Evolutionary conservation across 2,329 filamentous ascomycete species (phyloP), one percentile per base, ranked within the genome.

Genomic region (Ceratocystis eucalypticola): DNA sequence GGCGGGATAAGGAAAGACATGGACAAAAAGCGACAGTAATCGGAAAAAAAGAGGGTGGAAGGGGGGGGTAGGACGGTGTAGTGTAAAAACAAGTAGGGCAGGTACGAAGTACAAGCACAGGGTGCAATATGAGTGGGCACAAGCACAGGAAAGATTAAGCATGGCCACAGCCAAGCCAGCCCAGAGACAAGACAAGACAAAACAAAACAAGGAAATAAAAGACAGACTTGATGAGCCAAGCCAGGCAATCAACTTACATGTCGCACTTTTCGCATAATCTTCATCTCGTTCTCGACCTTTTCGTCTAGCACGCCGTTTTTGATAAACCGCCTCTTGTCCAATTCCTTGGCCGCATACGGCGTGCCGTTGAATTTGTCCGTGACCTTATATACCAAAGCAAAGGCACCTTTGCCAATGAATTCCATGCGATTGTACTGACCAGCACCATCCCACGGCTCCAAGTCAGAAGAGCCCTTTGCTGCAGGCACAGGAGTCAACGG

Each of bases 271-370:
- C 88, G 85, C 91, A 99, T 97, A 71, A 99, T 97, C 70, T 85
- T 88, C 87, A 99, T 93, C 77, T 99, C 94, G 71, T 95, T 96
- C 73, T 96, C 90, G 15, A 97, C 88, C 74, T 95, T 96, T 70
- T 91, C 87, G 72, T 96, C 91, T 25, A 96, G 76, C 22, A 92
- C 80, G 1, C 91, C 92, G 71, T 96, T 94, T 77, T 96, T 96
- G 79, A 96, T 89, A 73, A 96, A 96, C 20, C 87, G 86, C 64
- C 89, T 85, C 77, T 96, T 97, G 75, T 96, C 91, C 3, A 99
- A 83, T 75, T 97, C 91, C 74, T 99, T 99, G 15, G 91, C 92
- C 3, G 94, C 94, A 72, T 88, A 95, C 0, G 93, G 84, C 37
- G 84, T 79, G 1, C 94, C 94, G 72, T 94, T 86, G 71, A 85